Conservation (phyloP, 2,329 filamentous ascomycete genomes). For the Ascosphaera acerosa region DNA sequence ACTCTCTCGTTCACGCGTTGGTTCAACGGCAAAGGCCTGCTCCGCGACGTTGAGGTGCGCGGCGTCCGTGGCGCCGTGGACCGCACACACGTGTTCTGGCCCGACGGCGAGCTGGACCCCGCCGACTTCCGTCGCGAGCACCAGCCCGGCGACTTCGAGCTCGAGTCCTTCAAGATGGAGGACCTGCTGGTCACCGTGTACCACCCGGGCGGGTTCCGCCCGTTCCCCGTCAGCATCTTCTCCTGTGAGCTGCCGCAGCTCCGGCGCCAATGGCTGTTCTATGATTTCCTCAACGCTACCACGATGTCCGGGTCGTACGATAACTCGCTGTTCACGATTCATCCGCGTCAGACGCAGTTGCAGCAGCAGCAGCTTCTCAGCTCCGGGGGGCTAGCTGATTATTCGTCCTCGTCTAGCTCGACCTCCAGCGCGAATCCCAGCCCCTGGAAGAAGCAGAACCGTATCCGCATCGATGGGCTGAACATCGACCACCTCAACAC, state of each 20-base stretch:
- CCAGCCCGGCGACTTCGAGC: slow-evolving; percentile 80
- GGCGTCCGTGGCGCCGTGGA: slow-evolving; percentile 84
- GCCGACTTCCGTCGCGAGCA: slow-evolving; percentile 72
- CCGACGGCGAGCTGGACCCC: slow-evolving; percentile 45
- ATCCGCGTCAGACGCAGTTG: slow-evolving; percentile 73
- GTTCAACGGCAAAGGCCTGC: slow-evolving; percentile 86
- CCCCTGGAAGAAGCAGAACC: slow-evolving; percentile 87
- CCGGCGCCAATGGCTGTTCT: slow-evolving; percentile 91
- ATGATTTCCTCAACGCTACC: slow-evolving; percentile 85
- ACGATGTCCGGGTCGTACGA: slow-evolving; percentile 93
- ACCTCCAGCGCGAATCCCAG: slow-evolving; percentile 31
- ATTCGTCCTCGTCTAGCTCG: slow-evolving; percentile 3
- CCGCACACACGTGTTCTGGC: slow-evolving; percentile 56
- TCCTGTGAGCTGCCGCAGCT: slow-evolving; percentile 82
- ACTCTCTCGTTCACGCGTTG: slow-evolving; percentile 95
- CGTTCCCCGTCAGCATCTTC: slow-evolving; percentile 86
- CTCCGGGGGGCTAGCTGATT: background rate
- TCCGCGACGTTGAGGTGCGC: slow-evolving; percentile 82
- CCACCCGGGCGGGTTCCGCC: slow-evolving; percentile 74
- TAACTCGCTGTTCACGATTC: slow-evolving; percentile 88
- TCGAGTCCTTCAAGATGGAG: slow-evolving; percentile 89
- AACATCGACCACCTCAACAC: slow-evolving; percentile 92
- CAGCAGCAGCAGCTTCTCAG: slow-evolving; percentile 27
- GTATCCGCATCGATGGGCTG: slow-evolving; percentile 73
- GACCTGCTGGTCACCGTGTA: slow-evolving; percentile 79